These are phyloP conservation scores for Helenozyma rhizophorensis DNA, from an alignment of 805 yeast species.

Conservation along the genomic window DNA sequence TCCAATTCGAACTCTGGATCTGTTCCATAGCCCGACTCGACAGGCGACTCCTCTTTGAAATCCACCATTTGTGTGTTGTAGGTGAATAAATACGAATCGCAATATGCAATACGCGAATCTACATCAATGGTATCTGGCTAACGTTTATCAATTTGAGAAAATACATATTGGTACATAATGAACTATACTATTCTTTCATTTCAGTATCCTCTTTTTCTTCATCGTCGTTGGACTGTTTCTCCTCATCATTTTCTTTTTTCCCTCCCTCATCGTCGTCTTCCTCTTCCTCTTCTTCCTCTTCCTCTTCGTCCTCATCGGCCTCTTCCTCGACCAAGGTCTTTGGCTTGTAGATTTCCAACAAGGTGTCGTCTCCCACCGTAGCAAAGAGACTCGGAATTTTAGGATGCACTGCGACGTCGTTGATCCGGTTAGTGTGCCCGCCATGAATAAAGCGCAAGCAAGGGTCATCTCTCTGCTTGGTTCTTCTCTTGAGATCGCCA, in stretches of 20 bases:
- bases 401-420: conserved; percentile 69
- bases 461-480: conserved; percentile 58
- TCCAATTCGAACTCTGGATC: conserved; percentile 2
- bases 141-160: too few species aligned
- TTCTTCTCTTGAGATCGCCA: conserved; percentile 48
- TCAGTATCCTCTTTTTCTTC: conserved; percentile 1
- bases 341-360: conserved; percentile 75
- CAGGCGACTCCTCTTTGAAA: conserved; percentile 1
- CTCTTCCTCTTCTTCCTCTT: conserved; percentile 7
- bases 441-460: conserved; percentile 78
- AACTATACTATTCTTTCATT: background rate
- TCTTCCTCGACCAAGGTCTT: conserved; percentile 30
- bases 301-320: conserved; percentile 23
- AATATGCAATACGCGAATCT: too few species aligned
- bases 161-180: background rate
- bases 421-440: conserved; percentile 71
- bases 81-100: too few species aligned
- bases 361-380: conserved; percentile 70
- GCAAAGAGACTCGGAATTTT: conserved; percentile 52
- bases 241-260: conserved; percentile 1
- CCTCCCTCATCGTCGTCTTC: conserved; percentile 4
- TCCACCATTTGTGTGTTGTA: conserved; percentile 3
- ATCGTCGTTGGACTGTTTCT: conserved; percentile 1
- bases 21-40: background rate
- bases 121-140: too few species aligned